Percentiles rank a stretch among this genome's conserved stretches.
Evolutionary conservation across 768 basidiomycete genomes (phyloP).

Genomic region (Daedaleopsis sinensis): DNA sequence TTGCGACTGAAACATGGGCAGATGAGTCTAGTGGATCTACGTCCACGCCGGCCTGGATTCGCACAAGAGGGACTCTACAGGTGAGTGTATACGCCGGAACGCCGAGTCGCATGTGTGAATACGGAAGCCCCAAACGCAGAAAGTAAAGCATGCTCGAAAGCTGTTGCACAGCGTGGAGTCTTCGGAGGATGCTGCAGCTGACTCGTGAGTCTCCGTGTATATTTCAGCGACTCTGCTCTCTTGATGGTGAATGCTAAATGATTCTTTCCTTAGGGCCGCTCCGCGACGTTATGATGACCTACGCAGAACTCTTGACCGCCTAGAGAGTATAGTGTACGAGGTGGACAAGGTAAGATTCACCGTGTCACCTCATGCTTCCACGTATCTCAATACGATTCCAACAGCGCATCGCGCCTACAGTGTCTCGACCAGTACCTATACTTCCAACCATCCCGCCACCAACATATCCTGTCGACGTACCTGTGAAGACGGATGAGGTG

Average conservation of each 20-base stretch:
- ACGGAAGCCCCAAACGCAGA: slow-evolving; percentile 25
- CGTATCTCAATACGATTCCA: not conserved
- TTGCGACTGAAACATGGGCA: slow-evolving; percentile 41
- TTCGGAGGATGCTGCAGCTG: slow-evolving; percentile 37
- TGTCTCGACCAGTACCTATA: slow-evolving; percentile 47
- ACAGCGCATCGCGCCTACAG: slow-evolving; percentile 43
- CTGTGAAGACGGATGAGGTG: slow-evolving; percentile 7
- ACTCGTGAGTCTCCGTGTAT: slow-evolving; percentile 12
- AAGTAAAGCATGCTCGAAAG: slow-evolving; percentile 56
- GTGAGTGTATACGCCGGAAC: slow-evolving; percentile 38
- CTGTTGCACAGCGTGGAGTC: slow-evolving; percentile 62
- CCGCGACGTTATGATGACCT: slow-evolving; percentile 43
- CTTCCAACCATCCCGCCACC: slow-evolving; percentile 59
- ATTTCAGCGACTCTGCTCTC: too few species aligned
- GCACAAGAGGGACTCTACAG: slow-evolving; percentile 57
- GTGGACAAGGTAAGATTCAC: slow-evolving; percentile 51
- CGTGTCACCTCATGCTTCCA: not conserved
- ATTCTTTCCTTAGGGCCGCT: slow-evolving; percentile 1
- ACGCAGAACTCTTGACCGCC: slow-evolving; percentile 51
- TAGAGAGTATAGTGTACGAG: slow-evolving; percentile 55
- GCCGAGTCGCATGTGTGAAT: slow-evolving; percentile 33
- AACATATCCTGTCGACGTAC: slow-evolving; percentile 3
- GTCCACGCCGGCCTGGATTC: slow-evolving; percentile 47
- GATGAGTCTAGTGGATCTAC: slow-evolving; percentile 25
- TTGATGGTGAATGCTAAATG: too few species aligned